phyloP scores from a whole-genome alignment of 2,329 filamentous ascomycete genomes.

The Hymenoscyphus albidus region DNA sequence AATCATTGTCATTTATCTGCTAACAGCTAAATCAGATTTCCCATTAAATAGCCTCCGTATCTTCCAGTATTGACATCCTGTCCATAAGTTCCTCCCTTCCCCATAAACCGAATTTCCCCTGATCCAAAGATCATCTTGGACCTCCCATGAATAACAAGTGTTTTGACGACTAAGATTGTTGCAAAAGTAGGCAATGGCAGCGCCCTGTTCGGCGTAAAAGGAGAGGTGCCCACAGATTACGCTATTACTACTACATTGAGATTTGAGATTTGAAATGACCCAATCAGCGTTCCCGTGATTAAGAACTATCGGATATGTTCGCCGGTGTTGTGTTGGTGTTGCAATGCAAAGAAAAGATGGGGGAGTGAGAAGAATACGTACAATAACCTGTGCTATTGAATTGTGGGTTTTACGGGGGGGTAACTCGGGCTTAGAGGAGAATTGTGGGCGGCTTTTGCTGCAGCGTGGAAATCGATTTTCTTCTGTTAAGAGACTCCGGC shows the following conservation, averaged over 20 bases:
- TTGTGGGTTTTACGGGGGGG: neutral
- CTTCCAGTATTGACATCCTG: neutral
- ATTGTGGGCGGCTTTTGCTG: neutral
- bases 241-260: neutral
- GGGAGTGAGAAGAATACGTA: neutral
- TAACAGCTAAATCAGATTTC: neutral
- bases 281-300: neutral
- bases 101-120: neutral
- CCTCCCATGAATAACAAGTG: neutral
- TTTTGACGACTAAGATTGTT: neutral
- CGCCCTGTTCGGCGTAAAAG: neutral
- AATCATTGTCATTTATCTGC: neutral
- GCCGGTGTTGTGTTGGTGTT: neutral
- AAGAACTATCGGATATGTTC: neutral
- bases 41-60: neutral
- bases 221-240: neutral
- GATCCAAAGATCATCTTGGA: neutral
- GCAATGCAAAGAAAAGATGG: too few species aligned
- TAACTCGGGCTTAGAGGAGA: neutral
- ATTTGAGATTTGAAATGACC: neutral
- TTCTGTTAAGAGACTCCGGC: neutral
- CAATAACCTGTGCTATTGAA: neutral
- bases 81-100: conserved; percentile 2
- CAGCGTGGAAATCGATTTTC: neutral
- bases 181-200: neutral